Evolutionary conservation across 192 early-diverging fungal genomes (phyloP).

Genomic region (Backusella tuberculispora): DNA sequence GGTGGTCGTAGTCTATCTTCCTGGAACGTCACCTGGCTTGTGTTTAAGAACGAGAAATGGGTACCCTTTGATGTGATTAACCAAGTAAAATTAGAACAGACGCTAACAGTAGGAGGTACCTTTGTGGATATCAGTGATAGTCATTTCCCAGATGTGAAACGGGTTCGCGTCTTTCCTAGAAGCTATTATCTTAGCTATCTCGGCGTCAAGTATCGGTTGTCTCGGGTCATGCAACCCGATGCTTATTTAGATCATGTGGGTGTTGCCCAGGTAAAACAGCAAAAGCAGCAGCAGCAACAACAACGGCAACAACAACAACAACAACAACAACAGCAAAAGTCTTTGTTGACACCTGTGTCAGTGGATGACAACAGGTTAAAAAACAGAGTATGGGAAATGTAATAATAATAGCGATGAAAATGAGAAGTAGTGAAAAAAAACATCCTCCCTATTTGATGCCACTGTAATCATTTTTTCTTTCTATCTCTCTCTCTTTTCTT

Average conservation of each 20-base stretch:
- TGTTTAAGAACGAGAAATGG: slow-evolving; percentile 41
- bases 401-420: not conserved
- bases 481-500: not conserved
- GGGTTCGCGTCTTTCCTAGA: slow-evolving; percentile 41
- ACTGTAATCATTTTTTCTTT: not conserved
- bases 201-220: slow-evolving; percentile 43
- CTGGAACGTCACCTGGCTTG: slow-evolving; percentile 38
- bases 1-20: not conserved
- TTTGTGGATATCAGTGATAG: slow-evolving; percentile 44
- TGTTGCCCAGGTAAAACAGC: slow-evolving; percentile 23
- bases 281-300: not conserved
- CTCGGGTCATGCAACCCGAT: slow-evolving; percentile 43
- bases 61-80: slow-evolving; percentile 39
- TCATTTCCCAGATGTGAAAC: slow-evolving; percentile 38
- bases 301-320: no score
- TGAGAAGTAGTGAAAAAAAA: not conserved
- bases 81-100: slow-evolving; percentile 41
- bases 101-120: slow-evolving; percentile 34
- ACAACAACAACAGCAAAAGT: not conserved
- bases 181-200: slow-evolving; percentile 42
- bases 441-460: not conserved
- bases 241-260: slow-evolving; percentile 38
- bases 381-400: slow-evolving; percentile 17
- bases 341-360: not conserved
- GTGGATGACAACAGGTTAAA: not conserved